Evolutionary conservation across 257 asterid species (phyloP), one percentile per base, ranked within the genome.

Genomic region (Solanum rostratum): DNA sequence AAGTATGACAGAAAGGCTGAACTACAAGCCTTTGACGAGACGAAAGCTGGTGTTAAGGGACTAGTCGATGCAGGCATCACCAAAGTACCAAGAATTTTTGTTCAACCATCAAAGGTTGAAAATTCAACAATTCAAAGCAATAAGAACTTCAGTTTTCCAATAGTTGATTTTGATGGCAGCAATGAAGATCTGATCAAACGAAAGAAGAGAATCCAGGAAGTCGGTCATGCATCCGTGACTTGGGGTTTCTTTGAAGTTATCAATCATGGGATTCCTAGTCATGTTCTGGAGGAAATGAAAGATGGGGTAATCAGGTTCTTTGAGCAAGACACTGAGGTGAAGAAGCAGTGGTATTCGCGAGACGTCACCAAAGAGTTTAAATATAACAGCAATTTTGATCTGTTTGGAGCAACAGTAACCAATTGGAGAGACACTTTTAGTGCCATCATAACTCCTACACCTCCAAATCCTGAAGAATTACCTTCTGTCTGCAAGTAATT

Each of bases 171-270:
- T 73, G 80, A 73, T 73, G 13, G 57, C 16, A 37, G 71, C 41
- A 37, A n/a, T n/a, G 45, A 71, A 71, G 82, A 71, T 71, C 46
- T 46, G 2, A 39, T 52, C 60, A 71, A 55, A 30, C 86, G 73
- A 54, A 84, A 49, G 73, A 65, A 70, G 49, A 73, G 41, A 24
- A 50, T 84, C 30, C 83, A 73, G 37, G 50, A 15, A 73, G 63
- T 84, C 7, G 46, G 33, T 0, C 39, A 7, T 8, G 86, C 76
- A 57, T 68, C 74, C 1, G 63, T 18, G 52, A 73, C 53, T 8
- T 73, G 83, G 76, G 83, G 83, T 18, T 73, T 84, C 76, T 84
- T 84, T 30, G 83, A 84, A 84, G 53, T 84, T 52, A 46, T 73
- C 62, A 84, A 73, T 24, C 86, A 84, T 57, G 86, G 83, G 6